Evolutionary conservation across 441 rosid genomes (phyloP), one percentile per base, ranked within the genome.

Genomic region (Euphorbia schlechtendalii): DNA sequence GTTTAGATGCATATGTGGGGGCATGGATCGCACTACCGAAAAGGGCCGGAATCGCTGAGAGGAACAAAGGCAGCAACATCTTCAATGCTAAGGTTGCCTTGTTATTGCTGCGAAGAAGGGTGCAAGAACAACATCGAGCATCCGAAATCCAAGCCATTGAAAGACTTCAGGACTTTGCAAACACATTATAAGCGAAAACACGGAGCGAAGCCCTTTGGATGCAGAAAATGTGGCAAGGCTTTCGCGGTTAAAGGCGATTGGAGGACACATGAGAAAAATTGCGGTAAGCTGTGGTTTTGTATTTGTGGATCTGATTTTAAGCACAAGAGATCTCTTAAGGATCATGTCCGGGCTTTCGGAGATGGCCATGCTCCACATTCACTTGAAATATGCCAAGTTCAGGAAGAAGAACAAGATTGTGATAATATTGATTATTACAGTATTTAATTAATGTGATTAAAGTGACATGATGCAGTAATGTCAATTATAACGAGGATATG

Each of bases 1-100:
- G n/a, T 27, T 27, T 69, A 89, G 97, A 90, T 90, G 97, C 97
- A 90, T 73, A 88, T 90, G 97, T 90, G 97, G 97, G 97, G 97
- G 65, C 97, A 90, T 73, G 97, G 97, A 2, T 86, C 93, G 20
- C 89, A 90, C 60, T 90, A 86, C 77, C 66, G 97, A 73, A 90
- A 82, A 63, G 96, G 96, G 5, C 86, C 97, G 0, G 97, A 90
- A 63, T 84, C 97, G 0, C 77, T 90, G 18, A 76, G 87, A 77
- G 96, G 97, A 59, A 77, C 87, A 38, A 83, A 88, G 73, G 80
- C 88, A n/a, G 78, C 86, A 60, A 71, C 88, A 34, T 34, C 3
- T 34, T 34, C 40, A 9, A 77, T 84, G 83, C 69, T 88, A 61
- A 82, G 86, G 72, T 77, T 88, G 59, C 96, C 93, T 30, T 90